Conservation (phyloP, 192 early-diverging fungal genomes). For the Gonapodya sp. region DNA sequence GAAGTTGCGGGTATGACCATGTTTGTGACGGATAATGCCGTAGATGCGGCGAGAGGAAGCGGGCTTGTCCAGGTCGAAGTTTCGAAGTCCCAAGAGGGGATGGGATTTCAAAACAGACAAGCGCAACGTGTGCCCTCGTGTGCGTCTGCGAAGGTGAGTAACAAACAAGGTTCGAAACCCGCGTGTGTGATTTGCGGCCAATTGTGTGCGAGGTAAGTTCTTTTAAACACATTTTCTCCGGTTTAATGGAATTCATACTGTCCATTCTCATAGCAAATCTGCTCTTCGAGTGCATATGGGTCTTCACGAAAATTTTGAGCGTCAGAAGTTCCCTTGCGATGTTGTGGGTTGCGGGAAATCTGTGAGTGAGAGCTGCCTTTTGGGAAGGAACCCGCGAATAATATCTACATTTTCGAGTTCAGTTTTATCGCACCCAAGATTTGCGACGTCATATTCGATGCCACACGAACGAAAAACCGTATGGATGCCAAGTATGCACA, state of each 20-base stretch:
- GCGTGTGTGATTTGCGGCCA: not conserved
- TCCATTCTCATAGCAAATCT: not conserved
- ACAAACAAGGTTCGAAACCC: not conserved
- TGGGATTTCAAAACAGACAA: no score
- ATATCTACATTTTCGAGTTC: no score
- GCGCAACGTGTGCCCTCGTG: no score
- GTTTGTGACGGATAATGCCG: not conserved
- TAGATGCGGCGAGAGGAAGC: not conserved
- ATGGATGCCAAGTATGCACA: slow-evolving; percentile 38
- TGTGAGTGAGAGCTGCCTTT: not conserved
- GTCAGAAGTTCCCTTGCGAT: not conserved
- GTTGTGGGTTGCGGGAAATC: not conserved
- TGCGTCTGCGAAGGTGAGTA: not conserved
- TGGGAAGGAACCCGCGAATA: not conserved
- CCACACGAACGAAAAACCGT: slow-evolving; percentile 82
- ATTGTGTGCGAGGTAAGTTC: not conserved
- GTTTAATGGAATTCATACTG: not conserved
- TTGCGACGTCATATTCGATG: slow-evolving; percentile 77
- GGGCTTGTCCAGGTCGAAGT: no score
- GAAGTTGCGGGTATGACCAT: not conserved
- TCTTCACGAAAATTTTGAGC: not conserved
- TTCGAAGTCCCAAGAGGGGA: no score
- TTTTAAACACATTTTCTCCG: not conserved
- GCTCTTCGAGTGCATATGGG: not conserved
- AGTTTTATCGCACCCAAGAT: slow-evolving; percentile 74